These are phyloP conservation scores for Mortierella sp. DNA, from an alignment of 371 early-diverging fungal genomes.

Conservation along the genomic window DNA sequence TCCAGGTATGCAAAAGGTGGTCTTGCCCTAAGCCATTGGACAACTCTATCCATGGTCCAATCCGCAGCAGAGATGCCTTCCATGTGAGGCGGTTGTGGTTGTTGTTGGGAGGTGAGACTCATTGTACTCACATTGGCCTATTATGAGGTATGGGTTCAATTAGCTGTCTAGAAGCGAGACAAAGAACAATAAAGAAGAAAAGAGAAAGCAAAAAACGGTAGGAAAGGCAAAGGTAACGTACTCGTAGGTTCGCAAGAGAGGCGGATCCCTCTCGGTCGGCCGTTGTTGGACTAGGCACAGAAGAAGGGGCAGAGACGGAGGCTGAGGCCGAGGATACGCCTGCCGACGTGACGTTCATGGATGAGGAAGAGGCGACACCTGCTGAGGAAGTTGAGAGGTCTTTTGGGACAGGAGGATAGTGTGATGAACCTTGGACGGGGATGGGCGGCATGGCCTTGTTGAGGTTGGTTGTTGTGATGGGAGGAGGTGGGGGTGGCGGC, in stretches of 20 bases:
- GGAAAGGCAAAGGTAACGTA: conserved; percentile 2
- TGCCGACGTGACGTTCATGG: not conserved
- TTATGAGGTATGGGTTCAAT: not conserved
- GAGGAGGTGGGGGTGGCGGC: conserved; percentile 43
- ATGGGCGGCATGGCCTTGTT: conserved; percentile 30
- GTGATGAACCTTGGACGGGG: conserved; percentile 14
- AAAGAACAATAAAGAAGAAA: not conserved
- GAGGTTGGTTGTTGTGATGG: conserved; percentile 37
- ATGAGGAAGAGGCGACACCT: not conserved
- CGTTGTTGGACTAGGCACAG: conserved; percentile 39
- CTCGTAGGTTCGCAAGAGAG: conserved; percentile 27
- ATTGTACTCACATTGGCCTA: conserved; percentile 50
- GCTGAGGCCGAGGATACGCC: conserved; percentile 12
- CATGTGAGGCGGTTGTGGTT: not conserved
- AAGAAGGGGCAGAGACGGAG: conserved; percentile 14
- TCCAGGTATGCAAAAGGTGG: conserved; percentile 39
- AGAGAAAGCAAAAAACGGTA: not conserved
- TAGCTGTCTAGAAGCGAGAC: not conserved
- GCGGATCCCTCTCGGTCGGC: conserved; percentile 30
- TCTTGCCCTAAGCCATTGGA: conserved; percentile 45
- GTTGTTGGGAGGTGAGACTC: conserved; percentile 34
- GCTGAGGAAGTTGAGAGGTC: conserved; percentile 12
- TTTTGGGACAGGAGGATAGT: conserved; percentile 41
- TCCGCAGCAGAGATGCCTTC: conserved; percentile 35
- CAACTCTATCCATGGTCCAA: conserved; percentile 53